Conservation (phyloP, 192 early-diverging fungal genomes). For the Linnemannia exigua region DNA sequence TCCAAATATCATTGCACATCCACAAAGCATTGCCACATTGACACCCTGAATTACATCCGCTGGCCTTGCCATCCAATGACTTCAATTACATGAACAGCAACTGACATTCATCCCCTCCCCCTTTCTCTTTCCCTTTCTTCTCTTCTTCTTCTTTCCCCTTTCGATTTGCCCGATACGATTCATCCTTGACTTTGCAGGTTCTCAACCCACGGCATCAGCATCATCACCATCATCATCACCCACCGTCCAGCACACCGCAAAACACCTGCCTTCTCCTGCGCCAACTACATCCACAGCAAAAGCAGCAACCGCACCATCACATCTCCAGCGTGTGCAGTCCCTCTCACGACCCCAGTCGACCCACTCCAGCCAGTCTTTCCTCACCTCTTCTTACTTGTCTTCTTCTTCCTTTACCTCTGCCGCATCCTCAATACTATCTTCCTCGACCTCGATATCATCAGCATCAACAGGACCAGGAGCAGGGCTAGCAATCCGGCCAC, state of each 20-base stretch:
- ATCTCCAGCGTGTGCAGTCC: neutral
- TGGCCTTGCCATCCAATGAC: neutral
- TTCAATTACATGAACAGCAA: neutral
- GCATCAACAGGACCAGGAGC: neutral
- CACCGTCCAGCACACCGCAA: neutral
- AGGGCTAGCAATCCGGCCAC: neutral
- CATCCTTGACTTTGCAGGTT: neutral
- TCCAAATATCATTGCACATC: neutral
- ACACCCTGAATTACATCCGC: neutral
- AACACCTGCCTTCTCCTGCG: neutral
- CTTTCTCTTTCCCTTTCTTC: neutral
- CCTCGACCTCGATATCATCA: neutral
- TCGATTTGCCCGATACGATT: neutral
- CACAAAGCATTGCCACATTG: neutral
- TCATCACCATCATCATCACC: neutral
- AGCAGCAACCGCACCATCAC: neutral
- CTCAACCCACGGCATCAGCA: neutral
- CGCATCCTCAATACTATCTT: neutral
- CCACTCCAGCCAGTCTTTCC: neutral
- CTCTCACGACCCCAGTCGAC: neutral
- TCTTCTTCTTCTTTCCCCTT: neutral
- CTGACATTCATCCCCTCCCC: neutral
- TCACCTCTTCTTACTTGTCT: neutral
- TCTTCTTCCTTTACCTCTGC: neutral
- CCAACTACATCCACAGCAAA: neutral